These are phyloP conservation scores for Scalesia atractyloides DNA, from an alignment of 129 eudicot genomes.

Conservation along the genomic window DNA sequence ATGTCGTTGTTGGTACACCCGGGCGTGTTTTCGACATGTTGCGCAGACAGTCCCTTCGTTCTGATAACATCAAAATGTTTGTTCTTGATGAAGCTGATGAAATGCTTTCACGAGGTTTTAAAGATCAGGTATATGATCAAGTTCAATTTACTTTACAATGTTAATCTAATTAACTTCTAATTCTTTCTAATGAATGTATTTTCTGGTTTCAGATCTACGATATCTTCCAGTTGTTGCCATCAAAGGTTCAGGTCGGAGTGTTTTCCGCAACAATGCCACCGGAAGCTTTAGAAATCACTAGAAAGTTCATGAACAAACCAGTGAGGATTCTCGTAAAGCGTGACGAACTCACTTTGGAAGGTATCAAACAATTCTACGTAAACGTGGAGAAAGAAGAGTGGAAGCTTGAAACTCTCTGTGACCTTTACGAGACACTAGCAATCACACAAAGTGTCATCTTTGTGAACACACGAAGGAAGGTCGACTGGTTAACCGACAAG, in stretches of 20 bases:
- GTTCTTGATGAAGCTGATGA: constrained; percentile 83
- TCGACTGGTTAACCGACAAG: constrained; percentile 82
- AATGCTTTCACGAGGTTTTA: constrained; percentile 78
- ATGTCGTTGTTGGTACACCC: constrained; percentile 72
- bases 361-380: constrained; percentile 69
- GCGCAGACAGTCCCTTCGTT: constrained; percentile 60
- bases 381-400: constrained; percentile 81
- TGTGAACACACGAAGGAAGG: constrained; percentile 78
- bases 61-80: constrained; percentile 72
- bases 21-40: constrained; percentile 86
- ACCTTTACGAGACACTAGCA: constrained; percentile 68
- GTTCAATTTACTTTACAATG: not conserved
- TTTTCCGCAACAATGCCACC: constrained; percentile 81
- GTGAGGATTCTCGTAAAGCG: constrained; percentile 69
- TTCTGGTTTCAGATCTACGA: constrained; percentile 50
- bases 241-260: constrained; percentile 73
- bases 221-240: constrained; percentile 60
- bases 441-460: constrained; percentile 83
- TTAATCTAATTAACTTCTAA: not conserved
- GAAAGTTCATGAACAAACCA: constrained; percentile 72
- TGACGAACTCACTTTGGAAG: constrained; percentile 68
- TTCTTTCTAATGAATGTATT: not conserved
- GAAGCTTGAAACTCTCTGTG: constrained; percentile 77
- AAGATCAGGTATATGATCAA: constrained; percentile 56
- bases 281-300: constrained; percentile 67